Conservation (phyloP, 257 asterid genomes). For the Oldenlandia corymbosa region DNA sequence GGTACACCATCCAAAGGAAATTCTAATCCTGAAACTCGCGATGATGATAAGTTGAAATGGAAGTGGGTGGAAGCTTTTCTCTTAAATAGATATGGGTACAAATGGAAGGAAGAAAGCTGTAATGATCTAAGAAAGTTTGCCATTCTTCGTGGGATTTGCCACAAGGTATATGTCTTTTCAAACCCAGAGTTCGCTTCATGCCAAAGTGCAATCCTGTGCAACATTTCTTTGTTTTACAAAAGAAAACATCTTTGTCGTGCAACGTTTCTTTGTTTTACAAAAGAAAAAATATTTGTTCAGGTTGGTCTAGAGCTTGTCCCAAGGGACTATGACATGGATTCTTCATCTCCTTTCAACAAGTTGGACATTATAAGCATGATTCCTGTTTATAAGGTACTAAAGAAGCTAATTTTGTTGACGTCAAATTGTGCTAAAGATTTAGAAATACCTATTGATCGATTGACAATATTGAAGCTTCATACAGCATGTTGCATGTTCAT, state of each 20-base stretch:
- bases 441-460: slow-evolving; percentile 16
- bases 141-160: slow-evolving; percentile 78
- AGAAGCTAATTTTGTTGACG: slow-evolving; percentile 9
- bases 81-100: slow-evolving; percentile 51
- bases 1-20: slow-evolving; percentile 46
- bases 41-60: slow-evolving; percentile 54
- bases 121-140: slow-evolving; percentile 56
- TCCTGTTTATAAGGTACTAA: slow-evolving; percentile 57
- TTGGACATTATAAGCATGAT: slow-evolving; percentile 68
- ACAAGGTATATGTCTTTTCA: slow-evolving; percentile 41
- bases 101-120: slow-evolving; percentile 47
- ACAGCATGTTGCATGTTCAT: slow-evolving; percentile 79
- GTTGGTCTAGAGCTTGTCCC: slow-evolving; percentile 80
- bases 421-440: slow-evolving; percentile 6
- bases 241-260: slow-evolving; percentile 6
- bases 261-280: slow-evolving; percentile 7
- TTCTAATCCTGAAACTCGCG: slow-evolving; percentile 27
- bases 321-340: slow-evolving; percentile 71
- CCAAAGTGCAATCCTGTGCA: background rate
- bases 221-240: slow-evolving; percentile 6
- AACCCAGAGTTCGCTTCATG: slow-evolving; percentile 2
- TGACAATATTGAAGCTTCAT: slow-evolving; percentile 23
- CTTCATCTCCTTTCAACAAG: slow-evolving; percentile 59
- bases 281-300: slow-evolving; percentile 27
- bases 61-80: slow-evolving; percentile 65